Percentiles rank a stretch among this genome's conserved stretches.
phyloP scores from a whole-genome alignment of 2,329 filamentous ascomycete species.

The Ascochyta lentis region DNA sequence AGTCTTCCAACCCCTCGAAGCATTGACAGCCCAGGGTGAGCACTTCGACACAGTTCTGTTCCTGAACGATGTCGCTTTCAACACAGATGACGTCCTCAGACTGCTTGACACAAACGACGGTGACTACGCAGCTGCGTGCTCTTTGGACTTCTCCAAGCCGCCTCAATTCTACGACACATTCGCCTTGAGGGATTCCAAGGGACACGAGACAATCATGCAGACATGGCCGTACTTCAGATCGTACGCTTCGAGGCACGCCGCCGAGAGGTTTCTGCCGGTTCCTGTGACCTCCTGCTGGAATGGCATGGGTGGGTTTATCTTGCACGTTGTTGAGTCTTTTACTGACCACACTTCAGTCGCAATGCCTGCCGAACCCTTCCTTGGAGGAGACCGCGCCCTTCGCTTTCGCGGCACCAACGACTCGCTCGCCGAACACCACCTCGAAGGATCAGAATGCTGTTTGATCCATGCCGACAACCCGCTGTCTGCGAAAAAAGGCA shows the following conservation, averaged over 20 bases:
- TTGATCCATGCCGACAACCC: constrained; percentile 77
- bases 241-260: constrained; percentile 58
- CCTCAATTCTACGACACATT: constrained; percentile 68
- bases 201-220: constrained; percentile 59
- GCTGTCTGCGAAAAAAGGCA: constrained; percentile 58
- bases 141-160: constrained; percentile 64
- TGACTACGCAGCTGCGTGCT: constrained; percentile 67
- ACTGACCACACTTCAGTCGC: constrained; percentile 33
- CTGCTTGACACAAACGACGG: constrained; percentile 65
- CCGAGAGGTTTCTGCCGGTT: constrained; percentile 58
- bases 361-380: constrained; percentile 35
- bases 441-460: constrained; percentile 82
- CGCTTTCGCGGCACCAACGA: constrained; percentile 71
- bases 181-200: constrained; percentile 63
- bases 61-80: constrained; percentile 69
- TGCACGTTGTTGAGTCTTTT: background rate
- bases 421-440: constrained; percentile 63
- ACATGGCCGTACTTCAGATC: constrained; percentile 67
- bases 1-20: constrained; percentile 64
- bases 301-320: constrained; percentile 56
- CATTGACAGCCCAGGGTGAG: constrained; percentile 57
- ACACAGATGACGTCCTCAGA: constrained; percentile 61
- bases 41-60: constrained; percentile 67
- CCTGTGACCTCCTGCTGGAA: constrained; percentile 74
- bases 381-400: constrained; percentile 48